Base-by-base conservation (phyloP, 768 basidiomycete species). In the Mycena crocata region DNA sequence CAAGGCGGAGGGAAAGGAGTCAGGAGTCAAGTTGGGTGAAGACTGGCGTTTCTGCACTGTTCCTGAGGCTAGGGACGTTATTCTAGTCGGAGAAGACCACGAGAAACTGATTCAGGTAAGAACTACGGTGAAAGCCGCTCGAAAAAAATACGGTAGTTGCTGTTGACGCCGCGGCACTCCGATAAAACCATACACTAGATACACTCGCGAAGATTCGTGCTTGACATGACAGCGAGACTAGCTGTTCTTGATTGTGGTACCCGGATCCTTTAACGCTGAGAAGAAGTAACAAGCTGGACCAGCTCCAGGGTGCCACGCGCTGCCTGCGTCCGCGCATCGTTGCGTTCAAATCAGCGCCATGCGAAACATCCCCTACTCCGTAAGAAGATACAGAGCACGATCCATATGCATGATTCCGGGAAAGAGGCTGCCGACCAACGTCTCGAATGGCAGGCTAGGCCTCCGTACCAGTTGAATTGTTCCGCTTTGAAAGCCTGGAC, bases 171-270 rank as follows among this genome's bases (percentile, higher is more conserved):
- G 62, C 50, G 64, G 57, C 35, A 32, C 37, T 55, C 64, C 57
- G 52, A 34, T 39, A 66, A 54, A 58, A 32, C 30, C 63, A 58
- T 23, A 49, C 13, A 37, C 40, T 35, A 59, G 44, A 58, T 21
- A 62, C 44, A 57, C 63, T 56, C 45, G 57, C 45, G 57, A 60
- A 64, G 60, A 64, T 55, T 56, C 59, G 26, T 19, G 52, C 49
- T 64, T 64, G 67, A 60, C 62, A 64, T 68, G 63, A 65, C 66
- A 59, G 55, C 23, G n/a, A 62, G 42, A 32, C 55, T 61, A 57
- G 66, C 42, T 34, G 23, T 32, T 40, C 49, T 58, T 64, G 55
- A 60, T 66, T 42, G 24, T 32, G 14, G 31, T 37, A 35, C 42
- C 49, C 56, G 56, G 44, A 57, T 40, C 34, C 57, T 50, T 31